These are phyloP conservation scores for Margaritispora aquatica DNA, from an alignment of 495 filamentous ascomycete genomes.

Conservation along the genomic window DNA sequence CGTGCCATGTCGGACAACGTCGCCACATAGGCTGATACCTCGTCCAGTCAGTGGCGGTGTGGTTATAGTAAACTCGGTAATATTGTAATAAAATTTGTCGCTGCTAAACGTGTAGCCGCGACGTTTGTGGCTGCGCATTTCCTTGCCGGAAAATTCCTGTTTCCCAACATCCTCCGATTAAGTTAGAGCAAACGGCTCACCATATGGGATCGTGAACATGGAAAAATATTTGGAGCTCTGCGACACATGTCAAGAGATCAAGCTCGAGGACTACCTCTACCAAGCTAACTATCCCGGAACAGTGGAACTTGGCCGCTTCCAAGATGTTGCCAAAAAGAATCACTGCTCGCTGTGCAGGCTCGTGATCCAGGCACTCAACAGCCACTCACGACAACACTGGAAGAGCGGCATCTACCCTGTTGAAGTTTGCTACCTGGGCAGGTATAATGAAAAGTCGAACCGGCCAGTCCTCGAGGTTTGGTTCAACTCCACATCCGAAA, in stretches of 20 bases:
- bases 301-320: not conserved
- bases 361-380: not conserved
- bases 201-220: not conserved
- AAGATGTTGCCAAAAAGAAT: not conserved
- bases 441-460: not conserved
- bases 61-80: no score
- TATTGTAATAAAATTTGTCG: no score
- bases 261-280: not conserved
- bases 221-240: not conserved
- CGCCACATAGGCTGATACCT: slow-evolving; percentile 7
- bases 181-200: no score
- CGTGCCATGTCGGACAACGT: not conserved
- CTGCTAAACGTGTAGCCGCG: no score
- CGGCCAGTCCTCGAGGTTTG: not conserved
- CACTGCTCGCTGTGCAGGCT: not conserved
- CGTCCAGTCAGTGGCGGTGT: slow-evolving; percentile 3
- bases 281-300: not conserved
- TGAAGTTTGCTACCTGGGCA: not conserved
- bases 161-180: no score
- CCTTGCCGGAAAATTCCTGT: no score
- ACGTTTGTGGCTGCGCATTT: no score
- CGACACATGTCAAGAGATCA: not conserved
- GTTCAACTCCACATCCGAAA: not conserved
- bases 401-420: not conserved
- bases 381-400: not conserved